A percentile compares a stretch with the other conserved stretches of the same genome.
These are phyloP conservation scores for Capsicum baccatum DNA, from an alignment of 257 asterid species.

Conservation along the genomic window DNA sequence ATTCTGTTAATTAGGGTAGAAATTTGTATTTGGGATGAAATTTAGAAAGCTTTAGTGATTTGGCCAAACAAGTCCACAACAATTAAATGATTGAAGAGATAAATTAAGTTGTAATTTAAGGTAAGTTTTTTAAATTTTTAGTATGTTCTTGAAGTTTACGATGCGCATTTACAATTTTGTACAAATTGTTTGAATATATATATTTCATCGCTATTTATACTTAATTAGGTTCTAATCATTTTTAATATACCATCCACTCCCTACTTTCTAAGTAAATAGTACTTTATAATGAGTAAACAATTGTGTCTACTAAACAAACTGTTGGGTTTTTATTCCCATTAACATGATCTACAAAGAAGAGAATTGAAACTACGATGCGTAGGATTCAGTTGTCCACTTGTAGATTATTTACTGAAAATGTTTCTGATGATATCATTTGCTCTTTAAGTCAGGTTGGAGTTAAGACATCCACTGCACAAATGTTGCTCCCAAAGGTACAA, in stretches of 20 bases:
- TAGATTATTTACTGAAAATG: not conserved
- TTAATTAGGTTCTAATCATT: not conserved
- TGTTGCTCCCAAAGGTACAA: constrained; percentile 60
- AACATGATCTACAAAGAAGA: constrained; percentile 5
- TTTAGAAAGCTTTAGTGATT: no score
- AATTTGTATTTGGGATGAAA: no score
- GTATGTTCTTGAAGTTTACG: no score
- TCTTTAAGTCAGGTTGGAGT: constrained; percentile 57
- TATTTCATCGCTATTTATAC: no score
- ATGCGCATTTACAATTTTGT: no score
- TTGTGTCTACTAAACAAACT: not conserved
- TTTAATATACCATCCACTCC: not conserved
- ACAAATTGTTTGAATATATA: no score
- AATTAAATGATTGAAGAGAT: no score
- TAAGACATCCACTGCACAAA: constrained; percentile 52
- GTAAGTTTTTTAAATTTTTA: no score
- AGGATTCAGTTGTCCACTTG: not conserved
- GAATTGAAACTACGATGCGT: not conserved
- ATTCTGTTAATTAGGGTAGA: no score
- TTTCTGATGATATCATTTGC: constrained; percentile 1
- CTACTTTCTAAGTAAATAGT: not conserved
- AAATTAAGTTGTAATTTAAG: no score
- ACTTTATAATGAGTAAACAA: not conserved
- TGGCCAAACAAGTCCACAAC: no score
- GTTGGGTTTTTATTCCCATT: constrained; percentile 14